Evolutionary conservation across 2,329 filamentous ascomycete genomes (phyloP).

Genomic region (Arachnopeziza araneosa): DNA sequence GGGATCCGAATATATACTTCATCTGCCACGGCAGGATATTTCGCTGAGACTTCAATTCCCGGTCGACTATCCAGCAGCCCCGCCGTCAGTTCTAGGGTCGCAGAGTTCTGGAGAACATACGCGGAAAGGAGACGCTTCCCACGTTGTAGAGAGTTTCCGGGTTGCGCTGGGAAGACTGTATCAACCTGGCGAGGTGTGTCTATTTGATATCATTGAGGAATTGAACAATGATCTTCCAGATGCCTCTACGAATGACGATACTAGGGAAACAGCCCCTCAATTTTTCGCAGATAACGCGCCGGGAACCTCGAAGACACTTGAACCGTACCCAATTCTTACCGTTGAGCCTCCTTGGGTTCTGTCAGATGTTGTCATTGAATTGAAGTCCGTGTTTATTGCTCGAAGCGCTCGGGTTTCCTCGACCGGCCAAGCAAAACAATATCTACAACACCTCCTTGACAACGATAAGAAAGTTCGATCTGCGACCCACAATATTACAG

Average conservation of each 20-base stretch:
- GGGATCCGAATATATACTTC: slow-evolving; percentile 52
- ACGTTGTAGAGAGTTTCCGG: slow-evolving; percentile 63
- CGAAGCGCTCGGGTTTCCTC: slow-evolving; percentile 66
- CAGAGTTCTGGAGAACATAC: slow-evolving; percentile 68
- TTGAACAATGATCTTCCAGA: slow-evolving; percentile 35
- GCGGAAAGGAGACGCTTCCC: slow-evolving; percentile 64
- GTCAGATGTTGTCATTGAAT: slow-evolving; percentile 69
- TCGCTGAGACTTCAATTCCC: slow-evolving; percentile 66
- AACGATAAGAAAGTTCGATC: slow-evolving; percentile 79
- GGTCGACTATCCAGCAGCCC: slow-evolving; percentile 64
- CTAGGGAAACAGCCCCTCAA: background rate
- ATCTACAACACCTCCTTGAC: slow-evolving; percentile 68
- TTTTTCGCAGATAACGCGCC: background rate
- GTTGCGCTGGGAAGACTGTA: slow-evolving; percentile 64
- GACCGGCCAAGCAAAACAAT: slow-evolving; percentile 63
- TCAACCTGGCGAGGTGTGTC: slow-evolving; percentile 68
- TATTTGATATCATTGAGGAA: slow-evolving; percentile 88
- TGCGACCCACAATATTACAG: slow-evolving; percentile 93
- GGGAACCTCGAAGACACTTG: background rate
- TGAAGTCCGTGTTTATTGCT: slow-evolving; percentile 84
- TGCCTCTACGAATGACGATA: background rate
- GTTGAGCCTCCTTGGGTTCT: slow-evolving; percentile 57
- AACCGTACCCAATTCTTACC: background rate
- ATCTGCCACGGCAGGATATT: slow-evolving; percentile 53
- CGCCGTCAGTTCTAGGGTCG: slow-evolving; percentile 70